Evolutionary conservation across 2,329 filamentous ascomycete species (phyloP).

Genomic region (Aspergillus calidoustus): DNA sequence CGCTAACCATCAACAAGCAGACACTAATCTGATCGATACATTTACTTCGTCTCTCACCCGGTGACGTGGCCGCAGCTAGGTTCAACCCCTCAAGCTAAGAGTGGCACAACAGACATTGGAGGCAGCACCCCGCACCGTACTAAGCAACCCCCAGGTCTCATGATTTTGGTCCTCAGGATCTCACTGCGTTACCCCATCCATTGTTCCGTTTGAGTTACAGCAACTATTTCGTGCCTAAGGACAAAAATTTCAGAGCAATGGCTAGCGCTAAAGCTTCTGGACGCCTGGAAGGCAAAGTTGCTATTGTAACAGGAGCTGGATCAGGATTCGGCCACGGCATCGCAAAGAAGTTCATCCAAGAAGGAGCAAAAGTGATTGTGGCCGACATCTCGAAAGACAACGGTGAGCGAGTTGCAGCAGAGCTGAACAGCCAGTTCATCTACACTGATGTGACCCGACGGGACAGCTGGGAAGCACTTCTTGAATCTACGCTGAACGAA

Average conservation of each 20-base stretch:
- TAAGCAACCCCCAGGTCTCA: not conserved
- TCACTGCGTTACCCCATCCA: not conserved
- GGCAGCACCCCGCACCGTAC: slow-evolving; percentile 1
- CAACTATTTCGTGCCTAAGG: not conserved
- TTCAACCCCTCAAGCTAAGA: not conserved
- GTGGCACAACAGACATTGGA: slow-evolving; percentile 3
- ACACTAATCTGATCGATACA: not conserved
- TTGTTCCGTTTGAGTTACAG: too few species aligned
- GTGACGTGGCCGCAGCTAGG: not conserved
- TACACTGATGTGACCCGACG: slow-evolving; percentile 31
- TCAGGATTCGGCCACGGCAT: slow-evolving; percentile 45
- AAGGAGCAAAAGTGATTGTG: slow-evolving; percentile 44
- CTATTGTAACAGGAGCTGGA: slow-evolving; percentile 46
- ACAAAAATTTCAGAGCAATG: not conserved
- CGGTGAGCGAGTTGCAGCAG: slow-evolving; percentile 30
- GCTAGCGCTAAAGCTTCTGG: slow-evolving; percentile 9
- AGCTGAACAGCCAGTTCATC: slow-evolving; percentile 28
- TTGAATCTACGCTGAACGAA: slow-evolving; percentile 28
- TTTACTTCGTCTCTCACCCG: too few species aligned
- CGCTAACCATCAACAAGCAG: not conserved
- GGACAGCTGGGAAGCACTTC: slow-evolving; percentile 34
- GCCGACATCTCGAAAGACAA: slow-evolving; percentile 40
- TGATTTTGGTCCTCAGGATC: not conserved
- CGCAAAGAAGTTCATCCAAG: slow-evolving; percentile 39
- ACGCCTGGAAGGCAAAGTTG: slow-evolving; percentile 45